phyloP scores from a whole-genome alignment of 345 rosid species.

The Eucalyptus regnans region DNA sequence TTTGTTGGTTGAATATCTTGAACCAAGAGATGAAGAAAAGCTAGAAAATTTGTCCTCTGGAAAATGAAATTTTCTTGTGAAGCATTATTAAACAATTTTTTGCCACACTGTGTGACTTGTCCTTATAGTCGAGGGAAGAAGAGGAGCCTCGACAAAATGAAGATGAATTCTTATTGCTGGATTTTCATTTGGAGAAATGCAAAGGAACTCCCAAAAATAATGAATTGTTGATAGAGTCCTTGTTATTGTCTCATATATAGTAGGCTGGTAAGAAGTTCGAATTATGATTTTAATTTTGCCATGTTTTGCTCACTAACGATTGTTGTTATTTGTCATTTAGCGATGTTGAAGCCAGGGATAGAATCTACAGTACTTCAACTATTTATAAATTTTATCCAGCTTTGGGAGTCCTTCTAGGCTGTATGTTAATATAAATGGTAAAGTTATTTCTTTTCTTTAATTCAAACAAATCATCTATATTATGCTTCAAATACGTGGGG shows the following conservation, averaged over 20 bases:
- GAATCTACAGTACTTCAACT: not conserved
- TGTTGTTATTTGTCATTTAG: too few species aligned
- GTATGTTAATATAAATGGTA: too few species aligned
- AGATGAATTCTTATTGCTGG: not conserved
- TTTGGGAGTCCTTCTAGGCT: too few species aligned
- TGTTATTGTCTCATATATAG: not conserved
- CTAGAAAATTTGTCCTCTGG: not conserved
- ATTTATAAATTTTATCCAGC: too few species aligned
- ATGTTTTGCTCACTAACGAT: not conserved
- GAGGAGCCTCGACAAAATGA: not conserved
- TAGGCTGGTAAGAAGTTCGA: not conserved
- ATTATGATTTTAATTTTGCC: not conserved
- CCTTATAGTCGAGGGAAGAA: not conserved
- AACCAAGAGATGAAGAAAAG: not conserved
- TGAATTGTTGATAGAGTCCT: not conserved
- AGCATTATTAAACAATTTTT: not conserved
- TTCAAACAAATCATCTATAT: too few species aligned
- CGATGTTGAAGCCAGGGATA: not conserved
- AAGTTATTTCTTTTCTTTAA: too few species aligned
- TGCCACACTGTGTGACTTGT: not conserved
- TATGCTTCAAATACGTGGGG: too few species aligned
- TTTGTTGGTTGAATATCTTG: not conserved
- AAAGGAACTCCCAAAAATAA: not conserved
- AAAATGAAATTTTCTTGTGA: not conserved
- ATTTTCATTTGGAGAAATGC: not conserved